Percentiles rank a stretch among this genome's conserved stretches.
These are phyloP conservation scores for Cyclospora cayetanensis DNA, from an alignment of 169 alveolate species.

Conservation along the genomic window DNA sequence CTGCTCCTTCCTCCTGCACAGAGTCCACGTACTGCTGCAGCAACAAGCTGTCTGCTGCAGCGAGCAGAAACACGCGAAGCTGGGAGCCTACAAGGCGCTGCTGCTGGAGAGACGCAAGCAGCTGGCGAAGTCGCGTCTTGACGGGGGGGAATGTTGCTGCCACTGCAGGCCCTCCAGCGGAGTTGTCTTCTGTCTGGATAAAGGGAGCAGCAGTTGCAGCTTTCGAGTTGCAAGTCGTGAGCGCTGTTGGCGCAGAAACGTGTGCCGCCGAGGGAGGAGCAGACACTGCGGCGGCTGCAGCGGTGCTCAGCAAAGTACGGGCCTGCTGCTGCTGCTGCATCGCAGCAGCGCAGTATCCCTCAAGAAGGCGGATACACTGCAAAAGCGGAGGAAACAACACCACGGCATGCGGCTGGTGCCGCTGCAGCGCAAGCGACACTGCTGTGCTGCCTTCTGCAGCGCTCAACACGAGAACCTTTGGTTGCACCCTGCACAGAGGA, in stretches of 20 bases:
- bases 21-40: constrained; percentile 35
- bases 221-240: neutral
- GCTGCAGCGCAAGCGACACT: neutral
- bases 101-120: neutral
- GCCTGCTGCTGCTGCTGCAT: neutral
- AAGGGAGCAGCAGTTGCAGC: neutral
- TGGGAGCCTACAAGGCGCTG: neutral
- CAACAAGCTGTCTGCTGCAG: constrained; percentile 48
- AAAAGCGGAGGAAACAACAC: neutral
- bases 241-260: constrained; percentile 14
- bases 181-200: too few species aligned
- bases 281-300: neutral
- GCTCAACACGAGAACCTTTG: neutral
- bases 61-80: constrained; percentile 23
- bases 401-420: constrained; percentile 18
- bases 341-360: neutral
- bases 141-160: neutral
- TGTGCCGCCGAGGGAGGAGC: neutral
- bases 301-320: neutral
- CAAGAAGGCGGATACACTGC: neutral
- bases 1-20: constrained; percentile 45
- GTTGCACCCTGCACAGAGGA: constrained; percentile 3
- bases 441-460: neutral
- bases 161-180: neutral
- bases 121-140: neutral